A percentile compares a stretch with the other conserved stretches of the same genome.
These are phyloP conservation scores for Alternaria sp. DNA, from an alignment of 2,329 filamentous ascomycete genomes.

Conservation along the genomic window DNA sequence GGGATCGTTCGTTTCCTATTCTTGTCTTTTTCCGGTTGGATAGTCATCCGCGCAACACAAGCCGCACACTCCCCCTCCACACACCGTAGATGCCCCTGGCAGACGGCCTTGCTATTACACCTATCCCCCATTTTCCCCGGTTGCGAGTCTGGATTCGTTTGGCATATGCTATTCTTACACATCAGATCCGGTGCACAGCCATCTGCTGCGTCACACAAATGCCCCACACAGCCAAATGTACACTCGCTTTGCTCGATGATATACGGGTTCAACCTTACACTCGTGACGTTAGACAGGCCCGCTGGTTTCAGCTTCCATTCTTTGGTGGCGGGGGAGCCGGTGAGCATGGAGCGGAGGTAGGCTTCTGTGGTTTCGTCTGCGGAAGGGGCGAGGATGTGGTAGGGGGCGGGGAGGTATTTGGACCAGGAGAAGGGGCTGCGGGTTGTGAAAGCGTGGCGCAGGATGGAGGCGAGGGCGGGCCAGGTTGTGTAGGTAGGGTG, in stretches of 20 bases:
- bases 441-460: constrained; percentile 29
- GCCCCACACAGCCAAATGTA: constrained; percentile 41
- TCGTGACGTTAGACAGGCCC: constrained; percentile 26
- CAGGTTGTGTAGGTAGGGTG: constrained; percentile 30
- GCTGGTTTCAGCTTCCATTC: constrained; percentile 5
- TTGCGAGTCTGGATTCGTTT: constrained; percentile 21
- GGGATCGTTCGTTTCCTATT: background rate
- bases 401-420: constrained; percentile 21
- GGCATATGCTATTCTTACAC: constrained; percentile 44
- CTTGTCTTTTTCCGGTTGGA: constrained; percentile 9
- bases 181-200: constrained; percentile 33
- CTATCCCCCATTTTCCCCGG: constrained; percentile 33
- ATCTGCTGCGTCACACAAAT: constrained; percentile 38
- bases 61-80: constrained; percentile 23
- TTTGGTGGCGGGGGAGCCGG: background rate
- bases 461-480: constrained; percentile 28
- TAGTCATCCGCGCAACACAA: constrained; percentile 24
- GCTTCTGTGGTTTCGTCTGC: constrained; percentile 1
- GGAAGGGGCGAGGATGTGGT: constrained; percentile 9
- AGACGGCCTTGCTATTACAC: constrained; percentile 39
- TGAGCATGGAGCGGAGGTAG: constrained; percentile 1
- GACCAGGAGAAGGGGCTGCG: constrained; percentile 43
- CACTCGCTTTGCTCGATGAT: constrained; percentile 36
- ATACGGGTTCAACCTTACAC: constrained; percentile 38
- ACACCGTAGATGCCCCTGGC: constrained; percentile 38